Evolutionary conservation across 768 basidiomycete species (phyloP).

Genomic region (Hygrophoropsis aurantiaca): DNA sequence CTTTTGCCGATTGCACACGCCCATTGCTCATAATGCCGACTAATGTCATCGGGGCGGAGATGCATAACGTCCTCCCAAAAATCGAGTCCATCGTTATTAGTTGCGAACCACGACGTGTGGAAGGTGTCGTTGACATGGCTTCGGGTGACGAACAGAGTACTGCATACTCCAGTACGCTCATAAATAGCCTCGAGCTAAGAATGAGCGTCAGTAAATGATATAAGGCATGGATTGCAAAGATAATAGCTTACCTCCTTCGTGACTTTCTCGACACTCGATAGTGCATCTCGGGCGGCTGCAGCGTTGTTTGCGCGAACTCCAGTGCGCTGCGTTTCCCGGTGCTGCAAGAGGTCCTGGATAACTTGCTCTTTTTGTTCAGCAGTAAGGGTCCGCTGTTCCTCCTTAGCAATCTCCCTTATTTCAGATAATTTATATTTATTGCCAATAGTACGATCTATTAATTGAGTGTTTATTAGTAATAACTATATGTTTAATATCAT

Average conservation of each 20-base stretch:
- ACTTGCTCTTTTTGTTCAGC: neutral
- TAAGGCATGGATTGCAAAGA: neutral
- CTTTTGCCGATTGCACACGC: constrained; percentile 2
- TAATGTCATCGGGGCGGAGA: neutral
- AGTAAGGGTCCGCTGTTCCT: neutral
- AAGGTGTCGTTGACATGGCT: neutral
- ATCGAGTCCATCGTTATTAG: neutral
- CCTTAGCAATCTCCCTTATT: neutral
- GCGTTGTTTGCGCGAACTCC: neutral
- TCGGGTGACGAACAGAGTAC: neutral
- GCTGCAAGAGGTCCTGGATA: neutral
- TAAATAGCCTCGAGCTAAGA: neutral
- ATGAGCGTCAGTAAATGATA: neutral
- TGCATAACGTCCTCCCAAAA: constrained; percentile 1
- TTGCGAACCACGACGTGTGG: neutral
- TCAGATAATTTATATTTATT: neutral
- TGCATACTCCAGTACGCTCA: neutral
- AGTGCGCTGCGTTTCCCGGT: neutral
- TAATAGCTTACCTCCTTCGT: neutral
- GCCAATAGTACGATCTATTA: neutral
- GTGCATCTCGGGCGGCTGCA: neutral
- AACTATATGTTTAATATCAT: no score
- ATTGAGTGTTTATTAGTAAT: no score
- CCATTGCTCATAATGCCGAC: constrained; percentile 3
- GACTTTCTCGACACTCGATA: neutral